These are phyloP conservation scores for Verticillium alfalfae DNA, from an alignment of 2,329 filamentous ascomycete species.

Conservation along the genomic window DNA sequence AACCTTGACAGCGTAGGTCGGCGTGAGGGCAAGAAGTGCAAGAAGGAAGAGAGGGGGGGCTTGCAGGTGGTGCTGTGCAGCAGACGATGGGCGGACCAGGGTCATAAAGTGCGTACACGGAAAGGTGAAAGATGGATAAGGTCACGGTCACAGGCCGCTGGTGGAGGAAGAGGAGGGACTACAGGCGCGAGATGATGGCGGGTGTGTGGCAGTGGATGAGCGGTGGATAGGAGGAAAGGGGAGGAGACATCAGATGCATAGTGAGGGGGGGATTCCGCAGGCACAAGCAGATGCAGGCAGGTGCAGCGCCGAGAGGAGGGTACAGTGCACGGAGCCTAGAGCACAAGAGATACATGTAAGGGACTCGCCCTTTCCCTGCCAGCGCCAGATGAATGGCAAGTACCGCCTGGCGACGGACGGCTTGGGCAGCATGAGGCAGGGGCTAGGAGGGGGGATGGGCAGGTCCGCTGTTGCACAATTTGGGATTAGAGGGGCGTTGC, in stretches of 20 bases:
- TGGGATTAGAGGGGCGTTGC: not conserved
- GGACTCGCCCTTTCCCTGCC: too few relatives aligned
- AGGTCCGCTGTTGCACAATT: not conserved
- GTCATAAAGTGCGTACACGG: not conserved
- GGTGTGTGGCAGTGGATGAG: not conserved
- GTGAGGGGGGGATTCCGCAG: not conserved
- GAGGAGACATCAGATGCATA: conserved; percentile 1
- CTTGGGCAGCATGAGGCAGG: not conserved
- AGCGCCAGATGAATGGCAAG: not conserved
- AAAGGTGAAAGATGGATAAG: not conserved
- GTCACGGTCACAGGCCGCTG: not conserved
- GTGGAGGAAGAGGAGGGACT: not conserved
- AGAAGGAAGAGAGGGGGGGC: not conserved
- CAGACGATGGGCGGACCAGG: not conserved
- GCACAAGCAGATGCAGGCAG: not conserved
- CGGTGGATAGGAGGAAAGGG: conserved; percentile 6
- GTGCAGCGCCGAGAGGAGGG: not conserved
- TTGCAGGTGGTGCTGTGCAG: not conserved
- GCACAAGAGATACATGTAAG: not conserved
- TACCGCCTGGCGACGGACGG: not conserved
- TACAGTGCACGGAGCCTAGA: not conserved
- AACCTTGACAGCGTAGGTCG: not conserved
- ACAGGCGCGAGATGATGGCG: conserved; percentile 1
- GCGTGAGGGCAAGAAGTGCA: not conserved
- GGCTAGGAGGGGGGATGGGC: not conserved